Evolutionary conservation across 1,284 basidiomycete genomes (phyloP), one percentile per base, ranked within the genome.

Genomic region (Ustilago loliicola): DNA sequence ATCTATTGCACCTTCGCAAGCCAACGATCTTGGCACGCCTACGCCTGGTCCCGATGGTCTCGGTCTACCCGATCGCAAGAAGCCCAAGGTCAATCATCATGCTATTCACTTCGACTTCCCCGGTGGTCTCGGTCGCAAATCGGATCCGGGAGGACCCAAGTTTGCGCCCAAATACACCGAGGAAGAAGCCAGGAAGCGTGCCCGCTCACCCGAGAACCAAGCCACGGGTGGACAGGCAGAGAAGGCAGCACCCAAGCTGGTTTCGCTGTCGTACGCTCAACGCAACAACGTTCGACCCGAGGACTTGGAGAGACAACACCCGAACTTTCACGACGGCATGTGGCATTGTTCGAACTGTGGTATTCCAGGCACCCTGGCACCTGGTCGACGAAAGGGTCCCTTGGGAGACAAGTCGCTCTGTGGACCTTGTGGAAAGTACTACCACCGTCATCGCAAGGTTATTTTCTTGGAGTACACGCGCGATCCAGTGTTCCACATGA

Each of bases 341-440:
- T 86, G 85, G 85, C 78, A 83, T 63, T 86, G 85, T 63, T 81
- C 82, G 32, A 86, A 86, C 66, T 86, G 85, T 58, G 85, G 85
- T 51, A 70, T 85, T 17, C 84, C 85, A 3, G 85, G 80, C 21
- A 69, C 69, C 47, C 64, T 86, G 0, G 79, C 74, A 36, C 62
- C 82, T 13, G 79, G 78, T 32, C 77, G 61, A 64, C 73, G 85
- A 78, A 96, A 96, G 86, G 95, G 95, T 2, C 94, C 94, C 3
- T 87, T 94, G 65, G 95, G 95, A 27, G 92, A 94, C 83, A 95
- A 95, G 87, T 93, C 92, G 23, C 91, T 97, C 83, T 98, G 96
- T 87, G 94, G 93, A 47, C 90, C 91, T 32, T 98, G 96, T 87
- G 94, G 95, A 93, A 89, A 85, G 92, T 90, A 53, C 56, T 85